Conservation (phyloP, 2,329 filamentous ascomycete species). For the Phaeosphaeriaceae sp. region DNA sequence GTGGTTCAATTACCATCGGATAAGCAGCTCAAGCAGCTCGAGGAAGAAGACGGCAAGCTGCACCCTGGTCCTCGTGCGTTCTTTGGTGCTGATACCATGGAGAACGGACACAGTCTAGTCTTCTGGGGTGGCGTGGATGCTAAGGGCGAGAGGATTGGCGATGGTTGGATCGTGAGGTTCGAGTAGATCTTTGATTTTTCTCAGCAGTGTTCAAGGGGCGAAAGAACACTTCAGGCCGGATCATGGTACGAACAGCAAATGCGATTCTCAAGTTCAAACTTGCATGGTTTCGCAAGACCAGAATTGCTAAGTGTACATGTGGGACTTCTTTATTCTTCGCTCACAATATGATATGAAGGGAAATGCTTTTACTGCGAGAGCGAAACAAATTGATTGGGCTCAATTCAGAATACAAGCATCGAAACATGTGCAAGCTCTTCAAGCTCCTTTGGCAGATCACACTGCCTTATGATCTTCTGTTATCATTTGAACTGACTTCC, state of each 20-base stretch:
- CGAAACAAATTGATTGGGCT: too few species aligned
- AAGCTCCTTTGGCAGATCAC: too few species aligned
- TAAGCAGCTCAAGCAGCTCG: constrained; percentile 34
- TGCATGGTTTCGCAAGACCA: not conserved
- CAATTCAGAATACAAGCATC: too few species aligned
- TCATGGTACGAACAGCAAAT: not conserved
- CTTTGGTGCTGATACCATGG: constrained; percentile 52
- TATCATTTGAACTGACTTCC: too few species aligned
- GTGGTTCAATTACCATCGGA: constrained; percentile 48
- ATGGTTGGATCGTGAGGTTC: constrained; percentile 55
- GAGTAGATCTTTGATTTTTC: constrained; percentile 22
- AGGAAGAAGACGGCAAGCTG: constrained; percentile 50
- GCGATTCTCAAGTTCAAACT: not conserved
- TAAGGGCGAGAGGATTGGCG: constrained; percentile 52
- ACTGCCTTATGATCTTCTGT: too few species aligned
- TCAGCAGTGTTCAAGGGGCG: not conserved
- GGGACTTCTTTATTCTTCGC: too few species aligned
- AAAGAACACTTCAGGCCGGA: not conserved
- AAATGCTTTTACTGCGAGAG: too few species aligned
- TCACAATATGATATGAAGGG: too few species aligned
- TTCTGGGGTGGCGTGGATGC: constrained; percentile 56
- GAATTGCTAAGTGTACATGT: not conserved
- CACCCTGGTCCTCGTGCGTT: constrained; percentile 54
- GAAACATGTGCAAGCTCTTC: too few species aligned
- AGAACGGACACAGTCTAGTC: constrained; percentile 45